Conservation (phyloP, 2,329 filamentous ascomycete genomes). For the Nemania sp. region DNA sequence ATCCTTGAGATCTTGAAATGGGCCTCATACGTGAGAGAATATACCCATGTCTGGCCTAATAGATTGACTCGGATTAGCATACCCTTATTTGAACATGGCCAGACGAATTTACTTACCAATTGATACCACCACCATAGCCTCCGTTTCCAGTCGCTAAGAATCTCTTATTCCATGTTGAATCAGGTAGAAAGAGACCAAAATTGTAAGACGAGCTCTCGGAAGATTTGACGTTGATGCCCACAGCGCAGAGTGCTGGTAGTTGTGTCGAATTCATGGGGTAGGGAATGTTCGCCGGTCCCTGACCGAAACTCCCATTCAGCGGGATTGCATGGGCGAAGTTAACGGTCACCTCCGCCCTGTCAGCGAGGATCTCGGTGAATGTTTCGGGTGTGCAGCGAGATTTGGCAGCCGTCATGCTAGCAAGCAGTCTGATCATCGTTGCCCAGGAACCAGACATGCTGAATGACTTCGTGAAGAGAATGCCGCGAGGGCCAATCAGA, state of each 20-base stretch:
- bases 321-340: constrained; percentile 35
- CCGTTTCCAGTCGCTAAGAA: constrained; percentile 39
- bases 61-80: too few relatives aligned
- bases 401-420: constrained; percentile 17
- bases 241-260: constrained; percentile 38
- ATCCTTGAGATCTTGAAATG: not conserved
- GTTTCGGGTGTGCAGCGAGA: constrained; percentile 33
- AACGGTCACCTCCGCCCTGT: constrained; percentile 30
- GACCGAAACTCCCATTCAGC: constrained; percentile 35
- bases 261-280: constrained; percentile 35
- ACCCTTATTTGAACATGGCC: too few relatives aligned
- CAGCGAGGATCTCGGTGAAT: constrained; percentile 32
- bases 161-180: constrained; percentile 39
- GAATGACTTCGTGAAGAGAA: not conserved
- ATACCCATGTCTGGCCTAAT: constrained; percentile 50
- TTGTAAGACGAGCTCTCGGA: constrained; percentile 38
- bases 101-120: constrained; percentile 38
- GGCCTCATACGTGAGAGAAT: constrained; percentile 33
- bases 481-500: too few relatives aligned
- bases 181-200: constrained; percentile 40
- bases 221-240: constrained; percentile 39
- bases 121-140: constrained; percentile 40
- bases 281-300: constrained; percentile 25
- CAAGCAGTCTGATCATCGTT: constrained; percentile 18
- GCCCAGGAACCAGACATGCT: constrained; percentile 24